Evolutionary conservation across 73 alveolate genomes (phyloP), one percentile per base, ranked within the genome.

Genomic region (Symbiodinium pilosum): DNA sequence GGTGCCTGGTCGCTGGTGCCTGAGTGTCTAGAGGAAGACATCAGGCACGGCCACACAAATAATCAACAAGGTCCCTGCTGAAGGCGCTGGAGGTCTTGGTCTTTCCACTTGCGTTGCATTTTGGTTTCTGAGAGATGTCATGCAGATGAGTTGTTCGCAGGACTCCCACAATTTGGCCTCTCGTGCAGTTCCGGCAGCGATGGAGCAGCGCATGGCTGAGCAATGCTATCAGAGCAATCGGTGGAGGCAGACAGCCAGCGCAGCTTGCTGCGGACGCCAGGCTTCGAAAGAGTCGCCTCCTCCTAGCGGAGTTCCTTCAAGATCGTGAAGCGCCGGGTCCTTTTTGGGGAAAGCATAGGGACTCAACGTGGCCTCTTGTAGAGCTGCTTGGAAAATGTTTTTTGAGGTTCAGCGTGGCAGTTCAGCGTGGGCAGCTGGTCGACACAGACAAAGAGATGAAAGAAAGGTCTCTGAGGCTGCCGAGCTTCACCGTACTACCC

Each of bases 111-210:
- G 24, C 81, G 30, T 34, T 64, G 38, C 81, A n/a, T n/a, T n/a
- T n/a, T n/a, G n/a, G n/a, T n/a, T n/a, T n/a, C n/a, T n/a, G n/a
- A n/a, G n/a, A n/a, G n/a, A n/a, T n/a, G n/a, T n/a, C 18, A 36
- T 71, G 84, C 86, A 2, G 44, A 0, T 7, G 34, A 5, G 44
- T 16, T 16, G 51, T 4, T 30, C 38, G 32, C n/a, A 88, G 86
- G 95, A 88, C 73, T 88, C 86, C 47, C 44, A 41, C 20, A 54
- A 47, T 47, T 43, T 88, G 43, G 75, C 75, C 32, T 88, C 95
- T 39, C 95, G 95, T 64, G 95, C 95, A 30, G 95, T 88, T 5
- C 95, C 95, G 14, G 95, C 95, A 11, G 95, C 95, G 12, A 83
- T 83, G 32, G 95, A 88, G 20, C 95, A 88, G 95, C 26, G 36